phyloP scores from a whole-genome alignment of 2,329 filamentous ascomycete genomes.

The Claviceps cyperi region DNA sequence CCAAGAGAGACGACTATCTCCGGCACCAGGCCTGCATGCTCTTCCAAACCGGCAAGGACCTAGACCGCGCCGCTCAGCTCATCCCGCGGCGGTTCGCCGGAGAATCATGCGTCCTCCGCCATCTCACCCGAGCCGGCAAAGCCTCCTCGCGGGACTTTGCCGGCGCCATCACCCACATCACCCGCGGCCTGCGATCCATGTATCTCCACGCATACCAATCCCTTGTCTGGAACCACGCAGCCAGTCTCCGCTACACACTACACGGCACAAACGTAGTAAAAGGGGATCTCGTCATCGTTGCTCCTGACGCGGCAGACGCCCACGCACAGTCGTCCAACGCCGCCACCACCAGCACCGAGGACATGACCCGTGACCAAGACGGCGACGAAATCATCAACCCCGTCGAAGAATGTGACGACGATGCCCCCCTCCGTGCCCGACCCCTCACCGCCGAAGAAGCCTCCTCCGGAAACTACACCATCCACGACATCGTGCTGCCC shows the following conservation, averaged over 20 bases:
- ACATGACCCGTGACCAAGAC: constrained; percentile 49
- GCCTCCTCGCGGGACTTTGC: constrained; percentile 52
- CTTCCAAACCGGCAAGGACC: constrained; percentile 50
- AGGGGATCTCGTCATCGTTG: constrained; percentile 71
- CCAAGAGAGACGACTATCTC: constrained; percentile 60
- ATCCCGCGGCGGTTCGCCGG: constrained; percentile 73
- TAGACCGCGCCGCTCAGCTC: constrained; percentile 44
- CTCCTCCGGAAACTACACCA: constrained; percentile 56
- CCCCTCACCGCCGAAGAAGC: constrained; percentile 65
- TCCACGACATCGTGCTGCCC: constrained; percentile 83
- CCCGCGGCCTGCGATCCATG: constrained; percentile 73
- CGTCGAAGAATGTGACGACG: constrained; percentile 25
- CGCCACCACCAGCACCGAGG: constrained; percentile 6
- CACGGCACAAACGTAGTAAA: constrained; percentile 60
- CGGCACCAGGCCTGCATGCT: constrained; percentile 66
- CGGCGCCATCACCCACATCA: constrained; percentile 68
- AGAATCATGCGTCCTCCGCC: constrained; percentile 64
- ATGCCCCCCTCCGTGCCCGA: constrained; percentile 44
- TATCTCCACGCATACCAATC: constrained; percentile 97
- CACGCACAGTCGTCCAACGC: constrained; percentile 9
- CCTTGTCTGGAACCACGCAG: constrained; percentile 80
- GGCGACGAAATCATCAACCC: constrained; percentile 28
- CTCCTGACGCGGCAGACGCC: constrained; percentile 17
- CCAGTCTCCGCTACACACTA: constrained; percentile 63
- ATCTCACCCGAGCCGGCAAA: constrained; percentile 42